A percentile compares a stretch with the other conserved stretches of the same genome.
phyloP scores from a whole-genome alignment of 2,329 filamentous ascomycete genomes.

The Pseudogymnoascus pannorum region DNA sequence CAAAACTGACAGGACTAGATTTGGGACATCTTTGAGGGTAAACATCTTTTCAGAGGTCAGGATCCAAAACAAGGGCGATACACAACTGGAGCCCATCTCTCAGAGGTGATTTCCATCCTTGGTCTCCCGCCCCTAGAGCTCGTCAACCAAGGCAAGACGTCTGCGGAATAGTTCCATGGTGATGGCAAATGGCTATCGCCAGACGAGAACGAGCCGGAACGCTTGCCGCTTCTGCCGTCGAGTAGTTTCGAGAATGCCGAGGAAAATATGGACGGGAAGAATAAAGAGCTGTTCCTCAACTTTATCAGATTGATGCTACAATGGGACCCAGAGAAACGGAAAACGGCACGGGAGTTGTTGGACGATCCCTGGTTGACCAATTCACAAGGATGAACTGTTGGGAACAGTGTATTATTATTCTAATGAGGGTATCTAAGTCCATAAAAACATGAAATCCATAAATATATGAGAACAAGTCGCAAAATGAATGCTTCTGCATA shows the following conservation, averaged over 20 bases:
- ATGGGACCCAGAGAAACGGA: conserved; percentile 18
- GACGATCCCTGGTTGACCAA: conserved; percentile 15
- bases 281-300: conserved; percentile 17
- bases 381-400: conserved; percentile 11
- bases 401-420: not conserved
- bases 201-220: conserved; percentile 14
- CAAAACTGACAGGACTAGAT: conserved; percentile 15
- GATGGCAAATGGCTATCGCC: conserved; percentile 16
- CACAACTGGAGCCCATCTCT: conserved; percentile 17
- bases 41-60: conserved; percentile 15
- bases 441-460: not conserved
- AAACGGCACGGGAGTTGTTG: conserved; percentile 15
- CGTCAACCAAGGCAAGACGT: conserved; percentile 13
- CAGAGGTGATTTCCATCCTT: conserved; percentile 18
- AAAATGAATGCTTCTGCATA: not conserved
- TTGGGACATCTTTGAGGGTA: conserved; percentile 18
- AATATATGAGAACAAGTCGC: no score
- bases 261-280: conserved; percentile 14
- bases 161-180: conserved; percentile 15
- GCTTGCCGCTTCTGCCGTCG: conserved; percentile 14
- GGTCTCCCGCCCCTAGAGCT: conserved; percentile 8
- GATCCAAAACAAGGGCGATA: conserved; percentile 15
- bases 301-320: conserved; percentile 17
- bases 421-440: not conserved
- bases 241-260: conserved; percentile 16